Evolutionary conservation across 108 stramenopile species (phyloP), one percentile per base, ranked within the genome.

Genomic region (Conticribra guillardii): DNA sequence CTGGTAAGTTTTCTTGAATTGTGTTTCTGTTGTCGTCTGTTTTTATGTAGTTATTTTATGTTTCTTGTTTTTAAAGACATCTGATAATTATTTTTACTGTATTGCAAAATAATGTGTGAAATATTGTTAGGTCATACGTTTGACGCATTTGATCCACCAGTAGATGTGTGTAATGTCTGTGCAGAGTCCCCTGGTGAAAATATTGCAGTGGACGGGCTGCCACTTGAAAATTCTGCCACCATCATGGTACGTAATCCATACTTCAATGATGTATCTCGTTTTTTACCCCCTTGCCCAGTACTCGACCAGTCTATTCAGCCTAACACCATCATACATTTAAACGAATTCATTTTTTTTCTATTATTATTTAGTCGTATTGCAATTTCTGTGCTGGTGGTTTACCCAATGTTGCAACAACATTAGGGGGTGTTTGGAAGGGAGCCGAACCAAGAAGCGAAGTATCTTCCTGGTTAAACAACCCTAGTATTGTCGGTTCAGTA

Each of bases 321-420:
- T n/a, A n/a, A n/a, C n/a, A n/a, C n/a, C n/a, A n/a, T n/a, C n/a
- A n/a, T n/a, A n/a, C n/a, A n/a, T n/a, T n/a, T n/a, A n/a, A n/a
- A n/a, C n/a, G n/a, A n/a, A n/a, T n/a, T n/a, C n/a, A n/a, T n/a
- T n/a, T n/a, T n/a, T n/a, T n/a, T n/a, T n/a, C n/a, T n/a, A n/a
- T 21, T 2, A 9, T 21, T 19, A 32, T 33, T 11, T 41, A 60
- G 75, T 70, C 69, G 22, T 76, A 76, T 64, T 76, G 75, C 46
- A 70, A 76, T 31, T 76, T 76, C 31, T 76, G 75, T 49, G 56
- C 52, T 11, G 75, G 75, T 19, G 75, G 75, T 9, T 30, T 74
- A 7, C 15, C 28, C 14, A 76, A 76, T 21, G 62, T 76, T 48
- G 69, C 70, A 18, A 27, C 62, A 1, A 76, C 75, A 1, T 55